Conservation (phyloP, 352 stramenopile species). For the Hyaloperonospora arabidopsidis region DNA sequence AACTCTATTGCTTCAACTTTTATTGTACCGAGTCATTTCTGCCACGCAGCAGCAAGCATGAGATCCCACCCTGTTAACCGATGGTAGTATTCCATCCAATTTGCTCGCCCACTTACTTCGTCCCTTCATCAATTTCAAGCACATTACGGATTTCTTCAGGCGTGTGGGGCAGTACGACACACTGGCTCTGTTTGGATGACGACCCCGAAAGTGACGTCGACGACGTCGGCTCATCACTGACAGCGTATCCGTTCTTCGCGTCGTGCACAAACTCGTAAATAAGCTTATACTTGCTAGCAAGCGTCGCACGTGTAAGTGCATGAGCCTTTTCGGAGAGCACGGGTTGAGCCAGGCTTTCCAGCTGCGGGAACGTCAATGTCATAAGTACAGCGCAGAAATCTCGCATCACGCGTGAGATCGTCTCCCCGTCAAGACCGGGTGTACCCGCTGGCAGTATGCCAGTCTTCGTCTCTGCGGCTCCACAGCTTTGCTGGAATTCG, state of each 20-base stretch:
- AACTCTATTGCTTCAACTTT: no score
- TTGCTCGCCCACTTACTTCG: conserved; percentile 6
- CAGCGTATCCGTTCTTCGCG: conserved; percentile 31
- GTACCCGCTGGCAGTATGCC: conserved; percentile 10
- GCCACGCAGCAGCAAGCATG: no score
- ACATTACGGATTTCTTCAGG: conserved; percentile 54
- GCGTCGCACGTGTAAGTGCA: conserved; percentile 24
- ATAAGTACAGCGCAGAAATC: conserved; percentile 42
- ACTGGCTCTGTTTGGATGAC: conserved; percentile 11
- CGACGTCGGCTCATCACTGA: conserved; percentile 12
- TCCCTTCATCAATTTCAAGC: conserved; percentile 49
- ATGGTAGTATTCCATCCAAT: no score
- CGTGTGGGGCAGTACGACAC: conserved; percentile 44
- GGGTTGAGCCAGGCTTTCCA: conserved; percentile 49
- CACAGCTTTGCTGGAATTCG: conserved; percentile 28
- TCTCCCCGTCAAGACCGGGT: conserved; percentile 36
- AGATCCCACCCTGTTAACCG: no score
- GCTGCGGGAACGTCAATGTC: conserved; percentile 41
- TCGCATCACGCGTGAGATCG: conserved; percentile 45
- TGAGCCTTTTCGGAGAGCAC: conserved; percentile 38
- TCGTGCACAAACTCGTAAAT: conserved; percentile 58
- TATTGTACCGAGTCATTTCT: no score
- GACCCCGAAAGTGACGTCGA: conserved; percentile 10
- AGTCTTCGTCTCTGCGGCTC: conserved; percentile 4
- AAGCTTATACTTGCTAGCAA: conserved; percentile 42